These are phyloP conservation scores for Ustilago curta DNA, from an alignment of 1,284 basidiomycete species.

Conservation along the genomic window DNA sequence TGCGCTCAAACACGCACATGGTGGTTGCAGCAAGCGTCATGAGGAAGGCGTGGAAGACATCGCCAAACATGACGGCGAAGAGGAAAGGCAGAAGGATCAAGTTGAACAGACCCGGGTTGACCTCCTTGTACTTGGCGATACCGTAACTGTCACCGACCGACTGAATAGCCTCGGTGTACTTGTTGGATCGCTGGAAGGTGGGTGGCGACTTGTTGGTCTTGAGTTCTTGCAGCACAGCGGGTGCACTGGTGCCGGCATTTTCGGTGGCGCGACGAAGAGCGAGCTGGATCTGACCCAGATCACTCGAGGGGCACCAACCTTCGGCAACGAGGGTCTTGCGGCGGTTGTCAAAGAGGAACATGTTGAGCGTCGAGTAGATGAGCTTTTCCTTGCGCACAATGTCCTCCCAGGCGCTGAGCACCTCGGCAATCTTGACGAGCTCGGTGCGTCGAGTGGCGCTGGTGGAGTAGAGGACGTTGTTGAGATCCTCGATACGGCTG, in stretches of 20 bases:
- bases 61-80: conserved; percentile 99
- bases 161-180: conserved; percentile 97
- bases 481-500: conserved; percentile 89
- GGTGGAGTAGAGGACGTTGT: conserved; percentile 79
- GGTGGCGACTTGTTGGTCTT: conserved; percentile 91
- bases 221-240: conserved; percentile 91
- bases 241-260: conserved; percentile 89
- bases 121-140: conserved; percentile 93
- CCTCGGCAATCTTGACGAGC: conserved; percentile 86
- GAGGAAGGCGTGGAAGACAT: conserved; percentile 94
- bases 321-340: conserved; percentile 96
- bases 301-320: conserved; percentile 95
- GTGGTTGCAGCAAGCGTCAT: conserved; percentile 81
- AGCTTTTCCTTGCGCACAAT: conserved; percentile 95
- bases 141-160: conserved; percentile 98
- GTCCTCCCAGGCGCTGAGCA: conserved; percentile 89
- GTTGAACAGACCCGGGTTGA: conserved; percentile 95
- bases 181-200: conserved; percentile 94
- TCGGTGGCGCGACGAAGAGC: conserved; percentile 94
- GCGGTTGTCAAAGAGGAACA: conserved; percentile 89
- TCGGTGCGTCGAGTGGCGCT: conserved; percentile 81
- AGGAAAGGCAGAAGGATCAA: conserved; percentile 97
- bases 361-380: conserved; percentile 74
- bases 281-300: conserved; percentile 86
- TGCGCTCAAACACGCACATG: conserved; percentile 88